Evolutionary conservation across 2,329 filamentous ascomycete species (phyloP).

Genomic region (Chaetomiaceae sp.): DNA sequence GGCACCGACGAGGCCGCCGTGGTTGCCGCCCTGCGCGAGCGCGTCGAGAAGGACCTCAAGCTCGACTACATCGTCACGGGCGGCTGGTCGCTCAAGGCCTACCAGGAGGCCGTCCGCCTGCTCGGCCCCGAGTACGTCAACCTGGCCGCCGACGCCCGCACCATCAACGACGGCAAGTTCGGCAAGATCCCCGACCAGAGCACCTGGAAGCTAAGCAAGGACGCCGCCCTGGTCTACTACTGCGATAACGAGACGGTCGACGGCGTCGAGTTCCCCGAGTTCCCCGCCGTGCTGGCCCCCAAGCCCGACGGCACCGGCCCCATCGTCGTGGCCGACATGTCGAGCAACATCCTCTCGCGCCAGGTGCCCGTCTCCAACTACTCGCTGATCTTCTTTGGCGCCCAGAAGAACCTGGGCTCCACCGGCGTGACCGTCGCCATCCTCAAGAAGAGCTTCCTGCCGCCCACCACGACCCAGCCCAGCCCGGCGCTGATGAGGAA

Average conservation of each 20-base stretch:
- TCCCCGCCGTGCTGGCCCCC: conserved; percentile 60
- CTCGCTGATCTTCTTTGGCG: conserved; percentile 82
- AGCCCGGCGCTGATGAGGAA: conserved; percentile 64
- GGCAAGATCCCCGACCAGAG: conserved; percentile 74
- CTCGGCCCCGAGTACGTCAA: conserved; percentile 77
- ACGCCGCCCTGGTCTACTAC: conserved; percentile 74
- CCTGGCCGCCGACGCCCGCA: conserved; percentile 64
- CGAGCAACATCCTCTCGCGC: conserved; percentile 84
- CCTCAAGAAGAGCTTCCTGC: conserved; percentile 73
- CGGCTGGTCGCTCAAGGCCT: conserved; percentile 85
- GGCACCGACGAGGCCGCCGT: conserved; percentile 48
- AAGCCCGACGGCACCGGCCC: conserved; percentile 57
- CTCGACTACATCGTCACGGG: conserved; percentile 90
- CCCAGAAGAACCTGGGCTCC: conserved; percentile 88
- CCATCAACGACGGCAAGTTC: conserved; percentile 72
- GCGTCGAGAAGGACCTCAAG: conserved; percentile 66
- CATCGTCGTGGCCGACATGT: conserved; percentile 88
- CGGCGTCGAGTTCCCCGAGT: conserved; percentile 80
- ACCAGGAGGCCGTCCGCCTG: conserved; percentile 73
- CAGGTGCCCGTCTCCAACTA: conserved; percentile 74
- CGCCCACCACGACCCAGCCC: conserved; percentile 61
- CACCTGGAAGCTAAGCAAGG: conserved; percentile 67
- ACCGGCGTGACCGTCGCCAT: conserved; percentile 84
- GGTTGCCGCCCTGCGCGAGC: conserved; percentile 55
- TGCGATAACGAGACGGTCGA: conserved; percentile 95